Evolutionary conservation across 2,329 filamentous ascomycete species (phyloP).

Genomic region (Cordyceps cicadae): DNA sequence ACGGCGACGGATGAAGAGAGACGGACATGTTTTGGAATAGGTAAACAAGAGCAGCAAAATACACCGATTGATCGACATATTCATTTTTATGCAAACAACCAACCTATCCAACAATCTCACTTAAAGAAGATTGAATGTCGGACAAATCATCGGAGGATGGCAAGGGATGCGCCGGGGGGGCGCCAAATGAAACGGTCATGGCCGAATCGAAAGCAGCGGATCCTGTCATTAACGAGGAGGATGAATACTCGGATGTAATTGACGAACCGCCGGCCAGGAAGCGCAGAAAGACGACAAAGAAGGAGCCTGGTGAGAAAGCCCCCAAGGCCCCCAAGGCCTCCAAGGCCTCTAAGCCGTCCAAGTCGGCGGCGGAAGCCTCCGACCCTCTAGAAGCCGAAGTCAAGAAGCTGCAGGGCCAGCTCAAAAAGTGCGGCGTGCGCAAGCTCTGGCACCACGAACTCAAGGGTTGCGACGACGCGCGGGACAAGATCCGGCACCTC

Average conservation of each 20-base stretch:
- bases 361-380: conserved; percentile 31
- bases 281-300: conserved; percentile 43
- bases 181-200: conserved; percentile 6
- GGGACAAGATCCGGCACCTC: conserved; percentile 76
- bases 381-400: conserved; percentile 69
- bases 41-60: too few species aligned
- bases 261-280: conserved; percentile 60
- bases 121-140: too few species aligned
- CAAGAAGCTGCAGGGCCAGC: conserved; percentile 77
- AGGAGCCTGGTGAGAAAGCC: conserved; percentile 19
- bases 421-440: conserved; percentile 83
- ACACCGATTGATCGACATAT: too few species aligned
- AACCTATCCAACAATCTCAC: too few species aligned
- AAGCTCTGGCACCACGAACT: conserved; percentile 89
- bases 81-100: too few species aligned
- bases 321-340: conserved; percentile 19
- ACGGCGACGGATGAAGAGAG: too few species aligned
- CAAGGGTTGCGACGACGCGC: conserved; percentile 62
- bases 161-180: conserved; percentile 12
- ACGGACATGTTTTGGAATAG: too few species aligned
- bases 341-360: conserved; percentile 23
- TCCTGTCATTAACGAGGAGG: conserved; percentile 24
- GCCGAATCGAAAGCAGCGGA: conserved; percentile 10
- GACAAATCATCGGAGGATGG: conserved; percentile 8
- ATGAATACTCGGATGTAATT: conserved; percentile 48